A percentile compares a stretch with the other conserved stretches of the same genome.
These are phyloP conservation scores for Alternaria sp. DNA, from an alignment of 2,329 filamentous ascomycete genomes.

Conservation along the genomic window DNA sequence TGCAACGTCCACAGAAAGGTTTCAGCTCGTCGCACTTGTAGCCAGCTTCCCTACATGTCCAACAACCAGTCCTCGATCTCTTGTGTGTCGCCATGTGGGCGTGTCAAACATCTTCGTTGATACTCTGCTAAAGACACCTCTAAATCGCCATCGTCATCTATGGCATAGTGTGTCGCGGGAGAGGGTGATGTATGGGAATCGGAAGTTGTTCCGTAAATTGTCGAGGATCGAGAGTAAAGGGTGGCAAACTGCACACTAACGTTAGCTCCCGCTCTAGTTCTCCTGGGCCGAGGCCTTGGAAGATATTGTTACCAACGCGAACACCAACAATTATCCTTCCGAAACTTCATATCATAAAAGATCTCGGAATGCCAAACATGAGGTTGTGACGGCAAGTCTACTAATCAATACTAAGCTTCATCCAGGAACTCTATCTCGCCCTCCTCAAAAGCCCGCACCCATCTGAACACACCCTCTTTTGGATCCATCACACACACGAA, in stretches of 20 bases:
- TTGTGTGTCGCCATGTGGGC: conserved; percentile 34
- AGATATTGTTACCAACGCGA: background rate
- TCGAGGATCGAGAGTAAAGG: conserved; percentile 2
- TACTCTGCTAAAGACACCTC: background rate
- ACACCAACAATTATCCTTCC: background rate
- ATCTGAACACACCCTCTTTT: conserved; percentile 56
- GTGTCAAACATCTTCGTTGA: conserved; percentile 13
- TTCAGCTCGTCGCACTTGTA: conserved; percentile 47
- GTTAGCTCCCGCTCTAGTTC: conserved; percentile 6
- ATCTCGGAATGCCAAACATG: background rate
- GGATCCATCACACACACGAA: conserved; percentile 68
- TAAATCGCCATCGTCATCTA: background rate
- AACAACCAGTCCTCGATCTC: conserved; percentile 42
- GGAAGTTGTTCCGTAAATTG: background rate
- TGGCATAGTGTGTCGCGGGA: background rate
- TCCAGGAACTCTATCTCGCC: conserved; percentile 10
- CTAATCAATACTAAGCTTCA: background rate
- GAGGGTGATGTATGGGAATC: background rate
- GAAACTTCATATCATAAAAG: background rate
- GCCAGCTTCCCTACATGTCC: conserved; percentile 44
- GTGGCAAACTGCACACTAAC: conserved; percentile 15
- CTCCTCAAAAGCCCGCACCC: conserved; percentile 44
- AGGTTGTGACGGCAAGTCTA: background rate
- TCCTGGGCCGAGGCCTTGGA: conserved; percentile 3
- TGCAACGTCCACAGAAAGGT: conserved; percentile 39